phyloP scores from a whole-genome alignment of 768 basidiomycete genomes.

The Lactifluus pinguis region DNA sequence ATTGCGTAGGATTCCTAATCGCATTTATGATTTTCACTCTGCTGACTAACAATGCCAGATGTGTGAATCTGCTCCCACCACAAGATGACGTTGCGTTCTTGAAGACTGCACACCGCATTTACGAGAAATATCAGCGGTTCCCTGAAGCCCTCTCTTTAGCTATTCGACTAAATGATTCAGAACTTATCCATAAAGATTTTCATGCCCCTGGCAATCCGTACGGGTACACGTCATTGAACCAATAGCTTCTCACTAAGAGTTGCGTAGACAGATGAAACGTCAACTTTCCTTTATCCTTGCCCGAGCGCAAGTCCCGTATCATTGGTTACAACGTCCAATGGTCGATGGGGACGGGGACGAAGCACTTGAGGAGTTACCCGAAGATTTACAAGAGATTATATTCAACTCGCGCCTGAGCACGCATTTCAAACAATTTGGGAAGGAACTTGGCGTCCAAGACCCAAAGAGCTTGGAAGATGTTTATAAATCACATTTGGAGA shows the following conservation, averaged over 20 bases:
- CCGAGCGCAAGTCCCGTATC: slow-evolving; percentile 81
- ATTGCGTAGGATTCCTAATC: slow-evolving; percentile 49
- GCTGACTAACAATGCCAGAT: slow-evolving; percentile 35
- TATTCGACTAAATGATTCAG: slow-evolving; percentile 72
- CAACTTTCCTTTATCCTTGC: slow-evolving; percentile 93
- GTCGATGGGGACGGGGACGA: slow-evolving; percentile 45
- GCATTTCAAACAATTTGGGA: slow-evolving; percentile 86
- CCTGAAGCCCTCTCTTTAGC: slow-evolving; percentile 86
- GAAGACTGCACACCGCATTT: slow-evolving; percentile 80
- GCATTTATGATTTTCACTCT: neutral
- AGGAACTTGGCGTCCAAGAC: slow-evolving; percentile 84
- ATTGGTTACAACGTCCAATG: slow-evolving; percentile 68
- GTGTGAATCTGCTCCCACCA: slow-evolving; percentile 82
- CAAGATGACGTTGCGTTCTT: slow-evolving; percentile 91
- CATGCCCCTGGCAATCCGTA: slow-evolving; percentile 82
- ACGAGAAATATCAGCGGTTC: slow-evolving; percentile 77
- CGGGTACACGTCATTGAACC: slow-evolving; percentile 25
- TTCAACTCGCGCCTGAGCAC: slow-evolving; percentile 77
- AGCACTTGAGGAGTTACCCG: slow-evolving; percentile 53
- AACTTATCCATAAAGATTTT: slow-evolving; percentile 81
- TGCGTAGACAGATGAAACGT: slow-evolving; percentile 72
- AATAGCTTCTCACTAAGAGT: neutral
- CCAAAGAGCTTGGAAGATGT: slow-evolving; percentile 93
- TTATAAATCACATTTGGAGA: slow-evolving; percentile 94
- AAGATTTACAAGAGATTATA: slow-evolving; percentile 78